Evolutionary conservation across 2,329 filamentous ascomycete genomes (phyloP).

Genomic region (Epichloe aotearoae): DNA sequence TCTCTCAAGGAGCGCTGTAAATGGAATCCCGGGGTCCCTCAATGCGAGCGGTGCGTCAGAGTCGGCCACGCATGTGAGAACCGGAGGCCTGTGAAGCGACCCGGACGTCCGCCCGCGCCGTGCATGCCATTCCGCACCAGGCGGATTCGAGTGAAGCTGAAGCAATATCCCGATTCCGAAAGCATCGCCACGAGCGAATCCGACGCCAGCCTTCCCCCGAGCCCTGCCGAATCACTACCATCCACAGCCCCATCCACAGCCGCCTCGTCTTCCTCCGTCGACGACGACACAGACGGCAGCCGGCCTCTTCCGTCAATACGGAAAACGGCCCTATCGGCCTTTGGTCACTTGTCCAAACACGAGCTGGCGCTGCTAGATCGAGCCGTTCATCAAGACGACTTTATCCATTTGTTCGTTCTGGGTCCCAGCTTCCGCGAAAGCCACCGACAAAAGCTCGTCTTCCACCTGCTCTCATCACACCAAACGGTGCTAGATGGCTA

Average conservation of each 20-base stretch:
- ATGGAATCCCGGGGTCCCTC: conserved; percentile 2
- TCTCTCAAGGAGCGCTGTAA: conserved; percentile 14
- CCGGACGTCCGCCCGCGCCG: conserved; percentile 8
- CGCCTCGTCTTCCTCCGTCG: neutral
- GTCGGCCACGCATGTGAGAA: conserved; percentile 10
- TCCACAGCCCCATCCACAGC: neutral
- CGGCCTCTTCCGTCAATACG: neutral
- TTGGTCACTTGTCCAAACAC: neutral
- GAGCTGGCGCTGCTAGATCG: conserved; percentile 6
- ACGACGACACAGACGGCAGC: neutral
- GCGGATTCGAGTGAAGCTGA: neutral
- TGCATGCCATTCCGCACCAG: neutral
- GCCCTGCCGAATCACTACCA: neutral
- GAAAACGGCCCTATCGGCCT: neutral
- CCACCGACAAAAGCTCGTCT: conserved; percentile 9
- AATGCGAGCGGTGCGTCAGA: conserved; percentile 13
- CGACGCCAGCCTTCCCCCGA: neutral
- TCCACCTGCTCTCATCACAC: conserved; percentile 6
- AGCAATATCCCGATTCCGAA: neutral
- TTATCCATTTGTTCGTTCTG: conserved; percentile 9
- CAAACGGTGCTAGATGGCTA: conserved; percentile 8
- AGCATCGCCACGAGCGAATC: neutral
- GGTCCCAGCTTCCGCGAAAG: conserved; percentile 12
- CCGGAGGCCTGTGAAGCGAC: conserved; percentile 6
- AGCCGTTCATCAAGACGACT: conserved; percentile 6